Base-by-base conservation (phyloP, 1,284 basidiomycete genomes). In the Inonotus hispidus region DNA sequence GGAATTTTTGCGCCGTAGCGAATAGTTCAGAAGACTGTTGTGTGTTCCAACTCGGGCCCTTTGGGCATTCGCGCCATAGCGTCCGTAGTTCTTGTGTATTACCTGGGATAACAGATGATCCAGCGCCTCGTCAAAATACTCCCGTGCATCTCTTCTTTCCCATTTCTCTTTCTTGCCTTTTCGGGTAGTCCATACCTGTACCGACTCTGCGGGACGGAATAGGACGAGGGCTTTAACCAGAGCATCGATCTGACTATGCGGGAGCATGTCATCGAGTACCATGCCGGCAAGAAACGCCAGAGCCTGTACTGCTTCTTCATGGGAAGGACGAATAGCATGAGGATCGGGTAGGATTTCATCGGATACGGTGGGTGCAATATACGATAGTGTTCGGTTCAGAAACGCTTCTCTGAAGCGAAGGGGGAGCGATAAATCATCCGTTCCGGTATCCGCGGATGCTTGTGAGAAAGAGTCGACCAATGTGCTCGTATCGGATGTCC, bases 21-120 rank as follows among this genome's bases (percentile, higher is more conserved):
- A 73, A 70, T 90, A 90, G 61, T 84, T 78, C 2, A 92, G 66
- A 27, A 92, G 78, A 0, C 83, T 66, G 68, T 90, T 87, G 71
- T 83, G 88, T 0, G 81, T 38, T 13, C 16, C 27, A 19, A 52
- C 32, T 13, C 37, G 11, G n/a, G 50, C 50, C 32, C 25, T 10
- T 35, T n/a, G 11, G 46, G 7, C 13, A 13, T 23, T 49, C 27
- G 7, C 35, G 8, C 50, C 35, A 14, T 37, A 14, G 11, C 46
- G 29, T 8, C 37, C 45, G 29, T 50, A 63, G 49, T 62, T 60
- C 54, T 2, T 49, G 46, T 62, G 47, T 35, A 62, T 58, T 35
- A 37, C 58, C 21, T 69, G 66, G 58, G 67, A 37, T 38, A 81
- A 72, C 50, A 88, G 73, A 16, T 79, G 71, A 14, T 73, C 64